phyloP scores from a whole-genome alignment of 768 basidiomycete genomes.

The Suillus clintonianus region DNA sequence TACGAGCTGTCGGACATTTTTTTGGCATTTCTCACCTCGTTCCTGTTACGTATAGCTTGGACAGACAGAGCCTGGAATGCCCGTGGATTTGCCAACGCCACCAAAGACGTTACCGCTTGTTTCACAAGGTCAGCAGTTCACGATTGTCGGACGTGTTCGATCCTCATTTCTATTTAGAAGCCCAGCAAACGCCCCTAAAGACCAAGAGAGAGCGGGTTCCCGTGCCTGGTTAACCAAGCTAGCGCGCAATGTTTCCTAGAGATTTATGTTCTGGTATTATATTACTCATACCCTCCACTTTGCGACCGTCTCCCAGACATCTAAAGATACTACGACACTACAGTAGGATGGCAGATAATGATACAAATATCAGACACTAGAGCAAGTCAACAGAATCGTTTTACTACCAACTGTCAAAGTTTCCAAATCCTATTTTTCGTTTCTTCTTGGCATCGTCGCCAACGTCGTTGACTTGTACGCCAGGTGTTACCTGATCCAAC shows the following conservation, averaged over 20 bases:
- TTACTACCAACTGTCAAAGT: constrained; percentile 78
- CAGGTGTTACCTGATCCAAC: constrained; percentile 22
- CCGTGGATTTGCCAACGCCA: constrained; percentile 52
- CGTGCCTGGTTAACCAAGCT: constrained; percentile 22
- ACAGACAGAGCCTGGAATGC: constrained; percentile 26
- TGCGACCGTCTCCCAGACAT: neutral
- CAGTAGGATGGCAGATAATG: neutral
- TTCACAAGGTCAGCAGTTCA: constrained; percentile 28
- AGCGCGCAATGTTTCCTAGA: neutral
- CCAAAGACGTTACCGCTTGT: constrained; percentile 48
- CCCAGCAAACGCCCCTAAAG: neutral
- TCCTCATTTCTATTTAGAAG: constrained; percentile 11
- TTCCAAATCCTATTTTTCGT: constrained; percentile 85
- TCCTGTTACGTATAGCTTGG: constrained; percentile 28
- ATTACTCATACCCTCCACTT: neutral
- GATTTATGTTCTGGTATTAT: neutral
- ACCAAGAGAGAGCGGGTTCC: constrained; percentile 15
- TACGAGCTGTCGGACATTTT: neutral
- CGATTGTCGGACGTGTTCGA: neutral
- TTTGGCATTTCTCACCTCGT: neutral
- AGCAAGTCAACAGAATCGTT: neutral
- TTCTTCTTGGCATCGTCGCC: constrained; percentile 71
- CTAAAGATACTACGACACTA: neutral
- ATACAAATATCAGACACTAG: neutral
- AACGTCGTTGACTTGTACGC: constrained; percentile 12